phyloP scores from a whole-genome alignment of 164 flowering plant species.

The Aristolochia californica region DNA sequence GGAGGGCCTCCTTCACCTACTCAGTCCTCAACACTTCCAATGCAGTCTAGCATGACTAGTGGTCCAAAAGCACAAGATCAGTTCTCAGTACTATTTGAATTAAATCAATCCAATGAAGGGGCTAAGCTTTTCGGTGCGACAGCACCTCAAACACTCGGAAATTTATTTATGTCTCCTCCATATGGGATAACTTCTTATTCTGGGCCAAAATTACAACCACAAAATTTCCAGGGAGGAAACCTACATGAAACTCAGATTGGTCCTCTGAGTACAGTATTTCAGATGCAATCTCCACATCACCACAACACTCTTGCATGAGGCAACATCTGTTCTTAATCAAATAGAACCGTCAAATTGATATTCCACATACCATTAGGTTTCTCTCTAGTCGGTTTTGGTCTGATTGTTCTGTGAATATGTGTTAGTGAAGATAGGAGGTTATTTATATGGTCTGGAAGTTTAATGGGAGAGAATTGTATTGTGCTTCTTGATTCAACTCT shows the following conservation, averaged over 20 bases:
- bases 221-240: constrained; percentile 27
- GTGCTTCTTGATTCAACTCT: no score
- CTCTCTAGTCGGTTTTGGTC: constrained; percentile 9
- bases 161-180: constrained; percentile 23
- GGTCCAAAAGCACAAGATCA: constrained; percentile 17
- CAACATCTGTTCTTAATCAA: background rate
- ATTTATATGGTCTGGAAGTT: no score
- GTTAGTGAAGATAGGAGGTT: constrained; percentile 1
- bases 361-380: constrained; percentile 7
- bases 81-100: constrained; percentile 23
- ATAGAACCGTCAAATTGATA: constrained; percentile 2
- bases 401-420: constrained; percentile 26
- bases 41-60: constrained; percentile 16
- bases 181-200: constrained; percentile 29
- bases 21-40: constrained; percentile 20
- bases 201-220: constrained; percentile 36
- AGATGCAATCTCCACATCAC: constrained; percentile 26
- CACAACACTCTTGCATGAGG: background rate
- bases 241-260: constrained; percentile 24
- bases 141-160: constrained; percentile 15
- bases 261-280: constrained; percentile 26
- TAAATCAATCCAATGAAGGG: constrained; percentile 36
- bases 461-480: no score
- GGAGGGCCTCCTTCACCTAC: constrained; percentile 29
- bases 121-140: constrained; percentile 27